Evolutionary conservation across 495 filamentous ascomycete genomes (phyloP).

Genomic region (Penicillium argentinense): DNA sequence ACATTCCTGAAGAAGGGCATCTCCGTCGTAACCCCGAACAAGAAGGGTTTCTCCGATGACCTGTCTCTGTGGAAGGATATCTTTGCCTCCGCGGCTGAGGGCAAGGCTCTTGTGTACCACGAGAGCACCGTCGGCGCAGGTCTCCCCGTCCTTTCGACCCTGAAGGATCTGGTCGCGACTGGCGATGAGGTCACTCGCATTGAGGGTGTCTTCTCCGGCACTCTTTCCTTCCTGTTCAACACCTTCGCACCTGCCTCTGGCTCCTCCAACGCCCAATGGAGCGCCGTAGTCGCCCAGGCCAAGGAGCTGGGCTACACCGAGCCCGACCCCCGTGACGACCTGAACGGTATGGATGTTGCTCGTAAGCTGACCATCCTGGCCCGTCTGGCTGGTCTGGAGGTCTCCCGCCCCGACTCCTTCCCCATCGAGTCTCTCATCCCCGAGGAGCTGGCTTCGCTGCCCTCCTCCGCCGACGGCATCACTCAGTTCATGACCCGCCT

Average conservation of each 20-base stretch:
- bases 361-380: constrained; percentile 96
- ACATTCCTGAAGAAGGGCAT: constrained; percentile 74
- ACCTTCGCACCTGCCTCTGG: constrained; percentile 78
- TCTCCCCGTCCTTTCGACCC: constrained; percentile 85
- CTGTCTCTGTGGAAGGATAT: constrained; percentile 80
- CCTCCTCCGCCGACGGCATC: constrained; percentile 55
- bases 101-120: constrained; percentile 80
- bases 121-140: constrained; percentile 92
- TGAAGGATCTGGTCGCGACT: constrained; percentile 85
- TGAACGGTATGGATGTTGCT: constrained; percentile 95
- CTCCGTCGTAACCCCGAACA: constrained; percentile 92
- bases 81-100: constrained; percentile 60
- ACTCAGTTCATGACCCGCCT: constrained; percentile 80
- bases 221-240: constrained; percentile 96
- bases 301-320: constrained; percentile 97
- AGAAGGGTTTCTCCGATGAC: constrained; percentile 87
- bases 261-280: constrained; percentile 65
- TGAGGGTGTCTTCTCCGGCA: constrained; percentile 95
- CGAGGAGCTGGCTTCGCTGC: constrained; percentile 69
- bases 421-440: constrained; percentile 92
- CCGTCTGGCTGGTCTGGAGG: constrained; percentile 71
- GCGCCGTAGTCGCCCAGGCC: constrained; percentile 81
- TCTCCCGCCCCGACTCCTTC: constrained; percentile 78
- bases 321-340: constrained; percentile 91
- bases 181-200: constrained; percentile 86